Base-by-base conservation (phyloP, 805 yeast species). In the Yarrowia hollandica region DNA sequence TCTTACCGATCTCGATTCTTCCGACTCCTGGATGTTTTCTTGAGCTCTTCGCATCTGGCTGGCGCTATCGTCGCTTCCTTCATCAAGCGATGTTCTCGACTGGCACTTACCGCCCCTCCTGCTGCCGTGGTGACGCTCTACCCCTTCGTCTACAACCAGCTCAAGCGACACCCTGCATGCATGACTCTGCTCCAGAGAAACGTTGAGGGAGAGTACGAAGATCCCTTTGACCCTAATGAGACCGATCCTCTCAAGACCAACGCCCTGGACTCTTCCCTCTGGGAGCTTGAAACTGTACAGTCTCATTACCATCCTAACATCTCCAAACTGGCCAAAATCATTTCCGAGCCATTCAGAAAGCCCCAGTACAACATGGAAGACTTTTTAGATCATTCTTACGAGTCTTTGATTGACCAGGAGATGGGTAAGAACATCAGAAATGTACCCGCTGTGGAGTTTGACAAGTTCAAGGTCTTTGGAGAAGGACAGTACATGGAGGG, bases 241-340 rank as follows among this genome's bases (percentile, higher is more conserved):
- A 58, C 62, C 1, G 90, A 92, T 69, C 99, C 99, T 2, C 77
- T 86, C 60, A 75, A 79, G 60, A 86, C 97, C 0, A 76, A 82
- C 30, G 97, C 98, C 4, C 75, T 91, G 31, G 84, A 80, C 7
- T 88, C 96, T 0, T 91, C 97, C 0, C 72, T 91, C 48, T 94
- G 99, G 99, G 99, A 94, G 72, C 69, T 92, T 60, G 88, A 87
- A 61, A 78, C 96, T 0, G 73, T 88, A 60, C 82, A 85, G 75
- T 72, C 81, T 11, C 99, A 94, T 70, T 92, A 90, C 69, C 98
- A 94, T 73, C 97, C 98, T 14, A 94, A 94, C 67, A 90, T 94
- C 11, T 92, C 97, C 1, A 86, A 97, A 0, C 76, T 94, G 65
- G 97, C 97, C 15, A 85, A 83, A 69, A 88, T 94, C 26, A 87